phyloP scores from a whole-genome alignment of 495 filamentous ascomycete species.

The Hypomontagnella monticulosa region DNA sequence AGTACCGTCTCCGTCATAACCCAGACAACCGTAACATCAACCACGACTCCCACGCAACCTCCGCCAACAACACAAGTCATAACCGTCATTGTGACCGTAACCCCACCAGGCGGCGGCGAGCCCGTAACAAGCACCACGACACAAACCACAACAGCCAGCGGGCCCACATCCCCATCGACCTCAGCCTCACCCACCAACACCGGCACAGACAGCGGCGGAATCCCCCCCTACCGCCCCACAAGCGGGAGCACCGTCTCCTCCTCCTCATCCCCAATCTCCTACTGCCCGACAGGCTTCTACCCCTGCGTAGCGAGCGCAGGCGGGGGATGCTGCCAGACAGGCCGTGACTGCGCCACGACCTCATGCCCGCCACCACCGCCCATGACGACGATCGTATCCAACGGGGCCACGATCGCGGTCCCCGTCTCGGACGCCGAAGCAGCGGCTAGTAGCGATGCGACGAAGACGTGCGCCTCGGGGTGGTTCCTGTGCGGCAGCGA shows the following conservation, averaged over 20 bases:
- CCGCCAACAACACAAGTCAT: slow-evolving; percentile 45
- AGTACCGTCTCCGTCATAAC: slow-evolving; percentile 55
- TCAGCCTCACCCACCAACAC: slow-evolving; percentile 46
- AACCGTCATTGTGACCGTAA: slow-evolving; percentile 50
- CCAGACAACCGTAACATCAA: slow-evolving; percentile 51
- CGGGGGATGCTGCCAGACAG: slow-evolving; percentile 75
- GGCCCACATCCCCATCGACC: slow-evolving; percentile 48
- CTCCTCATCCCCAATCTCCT: slow-evolving; percentile 43
- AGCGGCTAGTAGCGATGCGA: slow-evolving; percentile 38
- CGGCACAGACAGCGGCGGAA: slow-evolving; percentile 42
- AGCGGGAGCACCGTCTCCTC: slow-evolving; percentile 32
- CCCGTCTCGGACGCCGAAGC: slow-evolving; percentile 58
- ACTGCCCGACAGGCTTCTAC: slow-evolving; percentile 68
- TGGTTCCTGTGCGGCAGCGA: slow-evolving; percentile 74
- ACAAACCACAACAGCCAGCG: slow-evolving; percentile 41
- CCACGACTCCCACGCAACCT: slow-evolving; percentile 38
- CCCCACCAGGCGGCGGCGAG: slow-evolving; percentile 40
- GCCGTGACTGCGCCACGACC: slow-evolving; percentile 75
- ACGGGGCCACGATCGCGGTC: slow-evolving; percentile 74
- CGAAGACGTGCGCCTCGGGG: slow-evolving; percentile 71
- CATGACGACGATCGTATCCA: slow-evolving; percentile 69
- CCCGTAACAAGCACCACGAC: slow-evolving; percentile 46
- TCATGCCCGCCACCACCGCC: slow-evolving; percentile 62
- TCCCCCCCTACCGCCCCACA: slow-evolving; percentile 45
- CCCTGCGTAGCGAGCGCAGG: slow-evolving; percentile 61